Conservation (phyloP, 441 rosid genomes). For the Jatropha podagrica region DNA sequence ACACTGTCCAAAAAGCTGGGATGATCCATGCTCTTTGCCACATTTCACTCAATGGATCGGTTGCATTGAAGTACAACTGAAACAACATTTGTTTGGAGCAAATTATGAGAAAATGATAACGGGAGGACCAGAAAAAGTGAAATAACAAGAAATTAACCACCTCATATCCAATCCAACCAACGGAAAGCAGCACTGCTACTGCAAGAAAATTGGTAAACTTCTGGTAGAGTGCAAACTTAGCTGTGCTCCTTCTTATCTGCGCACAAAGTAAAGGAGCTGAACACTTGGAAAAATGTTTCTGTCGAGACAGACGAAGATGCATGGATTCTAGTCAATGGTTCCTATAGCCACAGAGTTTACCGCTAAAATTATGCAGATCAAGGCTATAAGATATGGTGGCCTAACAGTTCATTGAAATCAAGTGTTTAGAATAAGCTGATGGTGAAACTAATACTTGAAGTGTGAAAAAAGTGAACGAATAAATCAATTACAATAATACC, state of each 20-base stretch:
- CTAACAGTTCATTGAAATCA: neutral
- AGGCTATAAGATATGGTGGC: neutral
- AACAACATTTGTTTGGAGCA: neutral
- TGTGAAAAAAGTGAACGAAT: neutral
- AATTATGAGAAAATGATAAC: neutral
- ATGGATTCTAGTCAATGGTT: neutral
- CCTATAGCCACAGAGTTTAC: neutral
- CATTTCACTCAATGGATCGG: conserved; percentile 52
- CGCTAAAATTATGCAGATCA: neutral
- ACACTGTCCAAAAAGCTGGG: conserved; percentile 57
- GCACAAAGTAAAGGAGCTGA: neutral
- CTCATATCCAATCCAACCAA: conserved; percentile 58
- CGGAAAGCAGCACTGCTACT: conserved; percentile 46
- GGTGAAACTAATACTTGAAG: no score
- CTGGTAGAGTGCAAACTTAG: conserved; percentile 6
- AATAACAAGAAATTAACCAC: conserved; percentile 21
- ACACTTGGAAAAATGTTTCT: neutral
- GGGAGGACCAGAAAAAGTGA: neutral
- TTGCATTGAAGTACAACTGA: conserved; percentile 53
- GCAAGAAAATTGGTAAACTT: conserved; percentile 30
- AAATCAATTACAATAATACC: neutral
- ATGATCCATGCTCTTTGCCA: conserved; percentile 55
- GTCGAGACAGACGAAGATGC: neutral
- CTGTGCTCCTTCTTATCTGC: neutral
- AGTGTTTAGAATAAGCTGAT: neutral